Evolutionary conservation across 345 rosid genomes (phyloP), one percentile per base, ranked within the genome.

Genomic region (Corchorus capsularis): DNA sequence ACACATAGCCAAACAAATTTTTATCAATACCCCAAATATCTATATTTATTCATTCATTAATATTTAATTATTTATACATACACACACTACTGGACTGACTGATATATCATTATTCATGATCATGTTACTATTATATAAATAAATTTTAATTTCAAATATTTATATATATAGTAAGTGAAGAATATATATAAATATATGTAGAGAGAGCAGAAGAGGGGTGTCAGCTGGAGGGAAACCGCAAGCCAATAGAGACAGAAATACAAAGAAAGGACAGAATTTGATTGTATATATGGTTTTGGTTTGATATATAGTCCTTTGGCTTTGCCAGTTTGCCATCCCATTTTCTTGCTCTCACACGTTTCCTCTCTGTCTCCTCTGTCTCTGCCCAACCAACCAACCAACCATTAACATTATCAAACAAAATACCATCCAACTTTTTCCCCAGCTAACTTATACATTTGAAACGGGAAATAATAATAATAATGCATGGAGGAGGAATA

Each of bases 191-290:
- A 14, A 54, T 5, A 53, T 8, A 54, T 17, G 16, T 17, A 16
- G 55, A 52, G 14, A 15, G 14, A 4, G 35, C 8, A 7, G 27
- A 9, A 22, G 59, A 2, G 2, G 22, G 68, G 32, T 80, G 83
- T 80, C 80, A 76, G 83, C 71, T 72, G 83, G 77, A 60, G 79
- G 83, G 79, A 76, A 80, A 80, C 79, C 77, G 46, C 79, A 41
- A 6, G 46, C 71, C 27, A 43, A 6, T 41, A 41, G 45, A 50
- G 41, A 68, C 71, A 79, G 17, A 64, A 4, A 57, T 19, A 47
- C n/a, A 6, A 59, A 35, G 49, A 32, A 19, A 45, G 54, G 47
- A 37, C 66, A 56, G 50, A 57, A 41, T 72, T 72, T 17, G 1
- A 56, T 72, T 19, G 20, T 63, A 16, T 71, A 27, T 27, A 27